A percentile compares a stretch with the other conserved stretches of the same genome.
phyloP scores from a whole-genome alignment of 140 eudicot genomes.

The Senecio squalidus region DNA sequence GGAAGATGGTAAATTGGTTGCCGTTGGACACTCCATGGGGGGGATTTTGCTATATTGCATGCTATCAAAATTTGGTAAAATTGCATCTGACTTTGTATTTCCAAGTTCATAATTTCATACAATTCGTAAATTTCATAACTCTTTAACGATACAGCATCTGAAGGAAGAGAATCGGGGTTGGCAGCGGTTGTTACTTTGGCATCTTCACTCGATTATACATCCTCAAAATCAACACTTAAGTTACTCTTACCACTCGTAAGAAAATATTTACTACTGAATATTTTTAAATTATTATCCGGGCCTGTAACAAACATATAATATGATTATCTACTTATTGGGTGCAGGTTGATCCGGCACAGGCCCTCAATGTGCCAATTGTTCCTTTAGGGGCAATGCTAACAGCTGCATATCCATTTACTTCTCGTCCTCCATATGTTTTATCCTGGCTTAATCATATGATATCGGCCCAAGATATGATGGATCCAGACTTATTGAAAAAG shows the following conservation, averaged over 20 bases:
- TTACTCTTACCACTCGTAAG: conserved; percentile 89
- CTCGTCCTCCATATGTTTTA: conserved; percentile 75
- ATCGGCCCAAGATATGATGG: conserved; percentile 94
- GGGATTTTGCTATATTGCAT: conserved; percentile 86
- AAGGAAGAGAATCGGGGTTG: conserved; percentile 68
- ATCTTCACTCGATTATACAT: conserved; percentile 81
- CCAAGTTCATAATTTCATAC: not conserved
- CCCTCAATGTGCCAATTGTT: conserved; percentile 83
- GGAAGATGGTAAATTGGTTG: conserved; percentile 72
- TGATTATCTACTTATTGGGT: conserved; percentile 3
- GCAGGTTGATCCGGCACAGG: conserved; percentile 95
- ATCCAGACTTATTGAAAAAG: conserved; percentile 75
- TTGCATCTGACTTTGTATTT: not conserved
- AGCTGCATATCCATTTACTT: conserved; percentile 82
- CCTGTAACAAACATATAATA: conserved; percentile 3
- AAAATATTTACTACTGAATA: not conserved
- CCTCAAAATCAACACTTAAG: conserved; percentile 80
- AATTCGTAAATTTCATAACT: not conserved
- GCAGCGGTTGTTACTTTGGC: conserved; percentile 91
- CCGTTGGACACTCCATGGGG: conserved; percentile 98
- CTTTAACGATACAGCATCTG: conserved; percentile 37
- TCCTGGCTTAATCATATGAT: conserved; percentile 80
- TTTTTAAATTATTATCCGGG: not conserved
- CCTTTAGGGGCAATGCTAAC: conserved; percentile 86
- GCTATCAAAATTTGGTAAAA: conserved; percentile 70